Conservation (phyloP, 352 stramenopile species). For the Pilasporangium apinafurcum region DNA sequence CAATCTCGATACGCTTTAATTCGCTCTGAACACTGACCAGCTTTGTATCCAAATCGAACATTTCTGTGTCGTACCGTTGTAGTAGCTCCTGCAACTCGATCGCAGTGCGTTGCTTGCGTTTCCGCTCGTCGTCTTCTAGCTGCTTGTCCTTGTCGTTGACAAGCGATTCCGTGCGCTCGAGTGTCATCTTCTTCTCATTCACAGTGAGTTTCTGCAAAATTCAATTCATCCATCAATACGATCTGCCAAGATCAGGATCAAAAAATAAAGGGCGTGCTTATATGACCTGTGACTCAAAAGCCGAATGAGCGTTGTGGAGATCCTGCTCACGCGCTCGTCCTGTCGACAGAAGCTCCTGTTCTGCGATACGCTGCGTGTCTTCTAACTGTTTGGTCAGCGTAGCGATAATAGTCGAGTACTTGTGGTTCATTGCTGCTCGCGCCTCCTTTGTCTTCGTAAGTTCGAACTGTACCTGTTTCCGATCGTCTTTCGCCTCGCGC, state of each 20-base stretch:
- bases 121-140: slow-evolving; percentile 44
- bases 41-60: slow-evolving; percentile 30
- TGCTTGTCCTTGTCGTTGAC: slow-evolving; percentile 33
- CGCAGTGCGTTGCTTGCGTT: slow-evolving; percentile 25
- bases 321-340: slow-evolving; percentile 38
- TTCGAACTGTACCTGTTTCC: slow-evolving; percentile 54
- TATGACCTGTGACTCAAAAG: slow-evolving; percentile 10
- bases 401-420: slow-evolving; percentile 23
- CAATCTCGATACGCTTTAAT: slow-evolving; percentile 18
- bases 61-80: slow-evolving; percentile 39
- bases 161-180: slow-evolving; percentile 18
- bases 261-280: slow-evolving; percentile 27
- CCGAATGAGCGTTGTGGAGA: slow-evolving; percentile 5
- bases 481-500: slow-evolving; percentile 55
- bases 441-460: slow-evolving; percentile 29
- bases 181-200: slow-evolving; percentile 24
- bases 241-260: slow-evolving; percentile 12
- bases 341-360: slow-evolving; percentile 25
- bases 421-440: slow-evolving; percentile 15
- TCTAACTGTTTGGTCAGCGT: slow-evolving; percentile 35
- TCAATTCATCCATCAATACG: background rate
- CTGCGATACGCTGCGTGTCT: slow-evolving; percentile 27
- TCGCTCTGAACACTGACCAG: slow-evolving; percentile 26
- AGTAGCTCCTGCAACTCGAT: slow-evolving; percentile 43
- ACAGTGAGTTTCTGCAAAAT: slow-evolving; percentile 10